These are phyloP conservation scores for Brachypodium distachyon DNA, from an alignment of 202 grass and related monocot species.

Conservation along the genomic window DNA sequence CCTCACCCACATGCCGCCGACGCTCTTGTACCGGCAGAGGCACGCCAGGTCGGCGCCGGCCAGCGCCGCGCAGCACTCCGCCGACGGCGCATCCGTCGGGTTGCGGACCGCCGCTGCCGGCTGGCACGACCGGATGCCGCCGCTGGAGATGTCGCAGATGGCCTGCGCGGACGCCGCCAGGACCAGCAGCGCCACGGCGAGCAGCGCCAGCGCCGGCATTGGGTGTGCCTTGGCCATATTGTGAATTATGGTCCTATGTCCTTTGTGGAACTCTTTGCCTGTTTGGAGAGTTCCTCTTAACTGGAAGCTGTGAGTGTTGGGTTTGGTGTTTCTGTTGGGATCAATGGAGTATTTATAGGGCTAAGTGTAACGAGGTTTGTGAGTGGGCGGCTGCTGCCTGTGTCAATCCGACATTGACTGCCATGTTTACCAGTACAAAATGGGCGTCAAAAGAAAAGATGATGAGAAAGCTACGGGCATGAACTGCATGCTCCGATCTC, in stretches of 20 bases:
- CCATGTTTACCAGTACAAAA: no score
- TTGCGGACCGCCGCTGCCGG: slow-evolving; percentile 21
- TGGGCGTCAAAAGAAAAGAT: no score
- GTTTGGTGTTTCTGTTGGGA: no score
- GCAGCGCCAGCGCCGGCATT: not conserved
- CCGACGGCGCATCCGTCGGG: slow-evolving; percentile 1
- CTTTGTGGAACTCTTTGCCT: not conserved
- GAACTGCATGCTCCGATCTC: no score
- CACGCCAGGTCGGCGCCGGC: slow-evolving; percentile 12
- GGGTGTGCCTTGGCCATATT: not conserved
- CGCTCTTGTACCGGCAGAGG: slow-evolving; percentile 20
- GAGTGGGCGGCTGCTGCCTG: no score
- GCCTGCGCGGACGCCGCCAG: not conserved
- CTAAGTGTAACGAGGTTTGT: no score
- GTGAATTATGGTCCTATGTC: not conserved
- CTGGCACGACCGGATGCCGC: slow-evolving; percentile 11
- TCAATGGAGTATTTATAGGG: no score
- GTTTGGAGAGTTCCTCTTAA: no score
- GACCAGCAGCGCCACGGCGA: not conserved
- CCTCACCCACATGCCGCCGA: slow-evolving; percentile 8
- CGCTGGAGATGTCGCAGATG: slow-evolving; percentile 20
- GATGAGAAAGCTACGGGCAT: no score
- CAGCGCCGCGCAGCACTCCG: slow-evolving; percentile 18
- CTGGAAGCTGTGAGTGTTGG: no score
- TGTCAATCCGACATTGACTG: no score